Base-by-base conservation (phyloP, 805 yeast genomes). In the Priceomyces fermenticarens region DNA sequence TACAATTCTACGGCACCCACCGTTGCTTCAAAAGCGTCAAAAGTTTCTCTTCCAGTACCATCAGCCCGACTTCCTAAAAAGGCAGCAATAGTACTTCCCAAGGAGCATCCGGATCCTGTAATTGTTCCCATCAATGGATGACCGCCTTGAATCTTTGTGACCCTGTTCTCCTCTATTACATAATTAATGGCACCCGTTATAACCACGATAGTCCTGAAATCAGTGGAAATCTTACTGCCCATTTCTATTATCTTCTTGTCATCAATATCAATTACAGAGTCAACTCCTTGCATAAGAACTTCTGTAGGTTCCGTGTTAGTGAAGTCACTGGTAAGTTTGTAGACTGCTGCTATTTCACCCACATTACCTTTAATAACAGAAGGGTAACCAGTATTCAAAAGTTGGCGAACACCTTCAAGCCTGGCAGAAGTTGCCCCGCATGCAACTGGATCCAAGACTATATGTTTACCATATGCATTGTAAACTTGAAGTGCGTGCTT, bases 401-500 rank as follows among this genome's bases (percentile, higher is more conserved):
- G 51, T 0, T 57, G 55, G 20, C 66, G 57, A 38, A 81, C 75
- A 12, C 80, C 66, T 3, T 60, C 52, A 30, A 66, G 64, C 43
- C 97, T 71, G 4, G 77, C 73, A 3, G 54, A 42, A 0, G 96
- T 73, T 0, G 97, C 96, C 20, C 96, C 96, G 30, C 83, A 88
- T 0, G 89, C 97, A n/a, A 89, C 96, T 0, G 97, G 97, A 58
- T 89, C 97, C 49, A 85, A 82, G 0, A 89, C 78, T 26, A 89
- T 74, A 3, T 87, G 90, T 34, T 73, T 69, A 2, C 77, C 76
- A 10, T 58, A 50, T 10, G 53, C 55, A 54, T 83, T 84, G 57
- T 89, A 88, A 0, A 73, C 76, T 8, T 56, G 54, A 13, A 84
- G 59, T 0, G 91, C 95, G 2, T 54, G 51, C 15, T 67, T 48